Base-by-base conservation (phyloP, 1,284 basidiomycete genomes). In the Pseudozyma sp. region DNA sequence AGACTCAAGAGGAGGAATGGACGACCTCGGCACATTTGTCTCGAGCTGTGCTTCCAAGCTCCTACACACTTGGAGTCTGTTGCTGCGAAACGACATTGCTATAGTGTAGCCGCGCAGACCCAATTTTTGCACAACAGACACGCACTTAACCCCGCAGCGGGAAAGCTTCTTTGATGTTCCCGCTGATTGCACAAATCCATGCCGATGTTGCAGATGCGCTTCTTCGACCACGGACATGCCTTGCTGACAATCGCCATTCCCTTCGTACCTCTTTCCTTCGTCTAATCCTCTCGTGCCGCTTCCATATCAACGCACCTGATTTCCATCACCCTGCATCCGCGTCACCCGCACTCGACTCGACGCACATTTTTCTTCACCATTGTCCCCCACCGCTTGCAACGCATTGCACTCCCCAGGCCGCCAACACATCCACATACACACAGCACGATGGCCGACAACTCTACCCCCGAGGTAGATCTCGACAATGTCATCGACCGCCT, bases 401-500 rank as follows among this genome's bases (percentile, higher is more conserved):
- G 2, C 31, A 9, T 45, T 19, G 1, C 45, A 16, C 50, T 9
- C 7, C 35, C 7, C 37, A 63, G 60, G 67, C 67, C 67, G 60
- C 67, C 56, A 39, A 5, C 44, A 19, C 50, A 56, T n/a, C 45
- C 45, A 58, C 54, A 5, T 39, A 19, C 50, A 56, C 17, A 49
- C 45, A 58, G 57, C 68, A 76, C 47, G 45, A 84, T 84, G 82
- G 75, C 80, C 35, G 82, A 84, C 66, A 68, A 73, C 56, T 68
- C 80, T 42, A 68, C 77, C 50, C 77, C 81, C 45, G 81, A 83
- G 56, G 82, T 84, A 33, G 80, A 84, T 65, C 78, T 84, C 67
- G 82, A 84, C 61, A 84, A 83, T 68, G 75, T 84, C 69, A 84
- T 84, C 53, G 82, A 84, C 71, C 74, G 82, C 17, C 80, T 84